Percentiles rank a stretch among this genome's conserved stretches.
phyloP scores from a whole-genome alignment of 1,139 yeast genomes.

The Yamadazyma conglobata region DNA sequence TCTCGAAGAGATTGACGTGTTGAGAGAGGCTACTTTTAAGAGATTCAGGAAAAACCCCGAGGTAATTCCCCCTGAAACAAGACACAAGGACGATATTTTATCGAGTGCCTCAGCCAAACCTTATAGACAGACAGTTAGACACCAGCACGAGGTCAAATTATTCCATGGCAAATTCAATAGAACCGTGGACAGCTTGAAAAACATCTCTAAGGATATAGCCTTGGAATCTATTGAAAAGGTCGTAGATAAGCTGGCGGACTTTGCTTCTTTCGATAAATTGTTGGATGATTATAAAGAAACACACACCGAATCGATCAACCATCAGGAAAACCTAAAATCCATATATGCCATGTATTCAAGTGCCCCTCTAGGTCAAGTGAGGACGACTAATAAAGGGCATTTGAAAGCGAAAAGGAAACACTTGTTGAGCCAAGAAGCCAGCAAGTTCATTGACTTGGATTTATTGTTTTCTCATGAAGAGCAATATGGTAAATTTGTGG shows the following conservation, averaged over 20 bases:
- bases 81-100: slow-evolving; percentile 14
- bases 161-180: slow-evolving; percentile 48
- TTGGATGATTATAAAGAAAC: slow-evolving; percentile 30
- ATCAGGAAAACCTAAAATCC: slow-evolving; percentile 27
- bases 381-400: slow-evolving; percentile 20
- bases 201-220: slow-evolving; percentile 5
- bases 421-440: slow-evolving; percentile 48
- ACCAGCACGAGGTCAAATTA: slow-evolving; percentile 64
- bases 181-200: slow-evolving; percentile 2
- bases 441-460: slow-evolving; percentile 42
- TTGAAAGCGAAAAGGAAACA: slow-evolving; percentile 30
- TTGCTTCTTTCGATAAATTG: slow-evolving; percentile 43
- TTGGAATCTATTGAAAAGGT: slow-evolving; percentile 21
- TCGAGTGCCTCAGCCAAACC: slow-evolving; percentile 29
- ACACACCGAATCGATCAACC: slow-evolving; percentile 16
- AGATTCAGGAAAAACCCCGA: slow-evolving; percentile 31
- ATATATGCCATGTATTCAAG: slow-evolving; percentile 38
- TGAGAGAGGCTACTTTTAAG: slow-evolving; percentile 30
- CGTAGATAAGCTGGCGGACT: slow-evolving; percentile 25
- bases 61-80: slow-evolving; percentile 9
- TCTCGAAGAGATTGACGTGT: slow-evolving; percentile 36
- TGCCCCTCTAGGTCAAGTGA: slow-evolving; percentile 18
- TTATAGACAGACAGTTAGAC: slow-evolving; percentile 44
- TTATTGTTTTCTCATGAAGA: slow-evolving; percentile 57
- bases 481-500: slow-evolving; percentile 60